Conservation (phyloP, 495 filamentous ascomycete genomes). For the Neurospora sp. region DNA sequence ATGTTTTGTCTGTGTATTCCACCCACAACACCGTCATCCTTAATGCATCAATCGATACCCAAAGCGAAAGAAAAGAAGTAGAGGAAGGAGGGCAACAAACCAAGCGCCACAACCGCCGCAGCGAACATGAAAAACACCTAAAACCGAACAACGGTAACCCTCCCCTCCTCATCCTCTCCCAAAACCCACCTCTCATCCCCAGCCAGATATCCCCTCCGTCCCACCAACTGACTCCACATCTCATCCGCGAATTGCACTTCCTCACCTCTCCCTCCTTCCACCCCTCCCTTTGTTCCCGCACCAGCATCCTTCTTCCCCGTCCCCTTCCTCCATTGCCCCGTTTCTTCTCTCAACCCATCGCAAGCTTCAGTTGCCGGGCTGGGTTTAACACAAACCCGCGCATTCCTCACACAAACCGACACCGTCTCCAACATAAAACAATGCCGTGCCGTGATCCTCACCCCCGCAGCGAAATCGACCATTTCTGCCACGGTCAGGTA, state of each 20-base stretch:
- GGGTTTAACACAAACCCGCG: no score
- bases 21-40: background rate
- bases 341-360: background rate
- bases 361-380: no score
- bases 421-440: slow-evolving; percentile 37
- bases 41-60: background rate
- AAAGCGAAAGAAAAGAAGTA: background rate
- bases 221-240: slow-evolving; percentile 42
- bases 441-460: slow-evolving; percentile 46
- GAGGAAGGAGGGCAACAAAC: background rate
- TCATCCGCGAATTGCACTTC: slow-evolving; percentile 32
- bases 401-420: slow-evolving; percentile 18
- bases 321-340: background rate
- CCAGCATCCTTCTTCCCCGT: background rate
- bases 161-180: slow-evolving; percentile 44
- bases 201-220: slow-evolving; percentile 44
- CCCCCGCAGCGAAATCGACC: slow-evolving; percentile 39
- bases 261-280: slow-evolving; percentile 12
- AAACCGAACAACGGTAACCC: slow-evolving; percentile 47
- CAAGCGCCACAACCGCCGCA: background rate
- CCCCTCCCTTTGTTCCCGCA: background rate
- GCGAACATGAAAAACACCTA: slow-evolving; percentile 3
- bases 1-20: background rate
- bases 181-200: slow-evolving; percentile 55
- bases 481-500: slow-evolving; percentile 47